Base-by-base conservation (phyloP, 164 flowering plant genomes). In the Chimonanthus salicifolius region DNA sequence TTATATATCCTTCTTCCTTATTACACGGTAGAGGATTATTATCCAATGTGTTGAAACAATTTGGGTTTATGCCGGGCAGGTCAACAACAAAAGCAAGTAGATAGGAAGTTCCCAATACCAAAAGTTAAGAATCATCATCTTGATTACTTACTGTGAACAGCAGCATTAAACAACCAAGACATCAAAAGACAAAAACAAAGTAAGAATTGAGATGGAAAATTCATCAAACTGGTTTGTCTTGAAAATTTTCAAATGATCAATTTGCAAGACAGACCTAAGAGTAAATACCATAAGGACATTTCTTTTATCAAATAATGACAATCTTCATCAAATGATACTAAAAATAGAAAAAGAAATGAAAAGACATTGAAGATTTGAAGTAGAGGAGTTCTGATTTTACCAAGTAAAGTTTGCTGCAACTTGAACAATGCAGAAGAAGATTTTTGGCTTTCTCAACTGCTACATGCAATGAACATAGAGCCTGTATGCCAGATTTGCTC, bases 401-500 rank as follows among this genome's bases (percentile, higher is more conserved):
- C 97, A 95, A 79, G 82, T 95, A 95, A 69, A 95, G 90, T 82
- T 93, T 95, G 82, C 99, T 95, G 74, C 91, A 87, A 68, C 89
- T 88, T 0, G 97, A 87, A 75, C 99, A 95, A 78, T 95, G 99
- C 65, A 84, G 97, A 73, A 95, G 94, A 72, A 90, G 78, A 82
- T 81, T 89, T 83, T 94, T 92, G 9, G 94, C 81, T 81, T 91
- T 95, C 83, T 95, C 98, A 72, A 95, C 87, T 9, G 98, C 97
- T 60, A 95, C 81, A 80, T 93, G 97, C 74, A 95, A 81, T 20
- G 99, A 87, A 80, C 99, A 95, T 71, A 95, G 76, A 13, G 98
- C 91, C 82, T 95, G 99, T 71, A 95, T 89, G 6, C 99, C 99
- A 16, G 99, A 87, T 78, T 83, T 93, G 85, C 99, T 92, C 78